These are phyloP conservation scores for Aspergillus sp. DNA, from an alignment of 2,329 filamentous ascomycete species.

Conservation along the genomic window DNA sequence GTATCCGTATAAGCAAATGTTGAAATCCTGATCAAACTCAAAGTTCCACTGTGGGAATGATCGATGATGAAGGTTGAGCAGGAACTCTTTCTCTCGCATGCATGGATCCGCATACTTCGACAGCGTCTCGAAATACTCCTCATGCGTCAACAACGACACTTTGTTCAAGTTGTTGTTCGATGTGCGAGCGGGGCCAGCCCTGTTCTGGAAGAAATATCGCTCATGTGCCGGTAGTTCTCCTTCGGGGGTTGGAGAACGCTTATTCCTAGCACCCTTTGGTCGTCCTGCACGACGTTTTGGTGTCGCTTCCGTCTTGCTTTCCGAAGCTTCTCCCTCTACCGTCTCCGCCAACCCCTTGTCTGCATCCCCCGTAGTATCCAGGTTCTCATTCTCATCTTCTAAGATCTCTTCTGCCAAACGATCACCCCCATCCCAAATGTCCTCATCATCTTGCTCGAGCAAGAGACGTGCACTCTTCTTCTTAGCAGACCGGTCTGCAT, in stretches of 20 bases:
- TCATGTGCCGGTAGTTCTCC: slow-evolving; percentile 81
- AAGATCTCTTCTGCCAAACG: slow-evolving; percentile 65
- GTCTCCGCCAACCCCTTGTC: slow-evolving; percentile 21
- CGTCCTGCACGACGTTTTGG: slow-evolving; percentile 53
- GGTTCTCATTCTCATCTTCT: slow-evolving; percentile 40
- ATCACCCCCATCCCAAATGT: slow-evolving; percentile 59
- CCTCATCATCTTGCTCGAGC: slow-evolving; percentile 69
- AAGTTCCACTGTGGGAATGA: slow-evolving; percentile 91
- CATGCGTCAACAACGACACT: slow-evolving; percentile 74
- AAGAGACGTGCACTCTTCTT: slow-evolving; percentile 77
- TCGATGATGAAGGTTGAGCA: slow-evolving; percentile 70
- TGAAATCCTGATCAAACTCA: slow-evolving; percentile 81
- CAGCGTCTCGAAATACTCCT: slow-evolving; percentile 78
- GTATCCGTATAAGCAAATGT: slow-evolving; percentile 85
- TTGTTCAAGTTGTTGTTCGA: slow-evolving; percentile 79
- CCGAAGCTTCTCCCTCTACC: slow-evolving; percentile 36
- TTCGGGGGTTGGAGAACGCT: slow-evolving; percentile 73
- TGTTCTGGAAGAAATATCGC: slow-evolving; percentile 89
- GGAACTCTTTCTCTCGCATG: slow-evolving; percentile 61
- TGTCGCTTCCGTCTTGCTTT: slow-evolving; percentile 41
- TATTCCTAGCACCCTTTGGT: slow-evolving; percentile 53
- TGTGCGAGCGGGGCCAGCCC: slow-evolving; percentile 73
- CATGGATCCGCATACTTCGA: slow-evolving; percentile 65
- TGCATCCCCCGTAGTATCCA: slow-evolving; percentile 16
- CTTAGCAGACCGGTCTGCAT: slow-evolving; percentile 79